phyloP scores from a whole-genome alignment of 2,329 filamentous ascomycete species.

The Arthrobotrys sinensis region DNA sequence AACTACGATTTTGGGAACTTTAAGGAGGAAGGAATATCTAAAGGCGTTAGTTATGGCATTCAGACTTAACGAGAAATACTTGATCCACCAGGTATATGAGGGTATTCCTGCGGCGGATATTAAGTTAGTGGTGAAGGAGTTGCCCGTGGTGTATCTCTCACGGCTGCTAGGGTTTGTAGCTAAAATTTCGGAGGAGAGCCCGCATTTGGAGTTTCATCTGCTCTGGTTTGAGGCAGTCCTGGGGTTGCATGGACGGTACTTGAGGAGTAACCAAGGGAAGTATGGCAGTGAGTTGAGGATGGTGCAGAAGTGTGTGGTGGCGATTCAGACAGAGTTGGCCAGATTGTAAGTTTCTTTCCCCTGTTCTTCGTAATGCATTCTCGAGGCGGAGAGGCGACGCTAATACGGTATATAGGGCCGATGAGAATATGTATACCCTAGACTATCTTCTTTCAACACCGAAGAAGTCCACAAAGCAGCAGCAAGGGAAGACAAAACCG shows the following conservation, averaged over 20 bases:
- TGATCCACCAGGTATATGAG: constrained; percentile 89
- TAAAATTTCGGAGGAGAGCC: constrained; percentile 87
- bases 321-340: constrained; percentile 86
- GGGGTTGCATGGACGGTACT: constrained; percentile 85
- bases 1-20: constrained; percentile 80
- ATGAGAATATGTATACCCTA: constrained; percentile 90
- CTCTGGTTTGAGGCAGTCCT: constrained; percentile 90
- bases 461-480: constrained; percentile 9
- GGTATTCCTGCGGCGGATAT: constrained; percentile 83
- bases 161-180: constrained; percentile 89
- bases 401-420: constrained; percentile 70
- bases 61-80: constrained; percentile 86
- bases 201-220: constrained; percentile 94
- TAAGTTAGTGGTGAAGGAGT: constrained; percentile 80
- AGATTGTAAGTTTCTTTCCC: constrained; percentile 70
- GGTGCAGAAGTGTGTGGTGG: constrained; percentile 83
- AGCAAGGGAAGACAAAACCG: constrained; percentile 6
- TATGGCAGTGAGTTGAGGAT: constrained; percentile 88
- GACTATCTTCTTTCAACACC: constrained; percentile 78
- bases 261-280: constrained; percentile 83
- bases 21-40: constrained; percentile 83
- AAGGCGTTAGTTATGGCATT: constrained; percentile 98
- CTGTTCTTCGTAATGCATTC: neutral
- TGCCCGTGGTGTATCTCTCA: constrained; percentile 89
- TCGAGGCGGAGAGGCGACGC: neutral